These are phyloP conservation scores for Aspergillus japonicus DNA, from an alignment of 2,329 filamentous ascomycete genomes.

Conservation along the genomic window DNA sequence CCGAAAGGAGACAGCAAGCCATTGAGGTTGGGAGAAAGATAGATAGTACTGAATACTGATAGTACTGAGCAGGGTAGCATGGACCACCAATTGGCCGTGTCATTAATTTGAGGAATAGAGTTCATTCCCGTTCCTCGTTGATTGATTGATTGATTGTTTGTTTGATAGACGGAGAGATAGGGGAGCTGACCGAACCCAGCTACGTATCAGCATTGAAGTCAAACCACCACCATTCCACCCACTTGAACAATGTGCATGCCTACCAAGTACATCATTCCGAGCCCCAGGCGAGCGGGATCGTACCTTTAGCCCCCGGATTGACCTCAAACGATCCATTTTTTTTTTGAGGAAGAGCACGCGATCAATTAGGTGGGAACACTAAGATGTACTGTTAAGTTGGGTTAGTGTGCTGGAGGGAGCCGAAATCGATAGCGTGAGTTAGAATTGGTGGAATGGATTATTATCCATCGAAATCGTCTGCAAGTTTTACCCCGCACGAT, in stretches of 20 bases:
- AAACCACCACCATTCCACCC: not conserved
- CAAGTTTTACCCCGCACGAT: slow-evolving; percentile 1
- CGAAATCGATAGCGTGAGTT: no score
- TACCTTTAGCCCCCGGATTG: not conserved
- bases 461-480: no score
- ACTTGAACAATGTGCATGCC: not conserved
- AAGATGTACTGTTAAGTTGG: no score
- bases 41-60: no score
- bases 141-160: not conserved
- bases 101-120: not conserved
- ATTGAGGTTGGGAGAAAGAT: not conserved
- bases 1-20: not conserved
- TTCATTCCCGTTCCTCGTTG: not conserved
- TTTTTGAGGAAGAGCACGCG: not conserved
- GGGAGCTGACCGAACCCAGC: not conserved
- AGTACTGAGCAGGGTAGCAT: no score
- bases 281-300: not conserved
- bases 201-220: not conserved
- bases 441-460: no score
- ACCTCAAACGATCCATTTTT: not conserved
- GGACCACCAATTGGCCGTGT: not conserved
- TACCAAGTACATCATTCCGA: not conserved
- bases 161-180: no score
- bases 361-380: no score
- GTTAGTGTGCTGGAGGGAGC: no score